Conservation (phyloP, 495 filamentous ascomycete species). For the Hypoxylon fuscum region DNA sequence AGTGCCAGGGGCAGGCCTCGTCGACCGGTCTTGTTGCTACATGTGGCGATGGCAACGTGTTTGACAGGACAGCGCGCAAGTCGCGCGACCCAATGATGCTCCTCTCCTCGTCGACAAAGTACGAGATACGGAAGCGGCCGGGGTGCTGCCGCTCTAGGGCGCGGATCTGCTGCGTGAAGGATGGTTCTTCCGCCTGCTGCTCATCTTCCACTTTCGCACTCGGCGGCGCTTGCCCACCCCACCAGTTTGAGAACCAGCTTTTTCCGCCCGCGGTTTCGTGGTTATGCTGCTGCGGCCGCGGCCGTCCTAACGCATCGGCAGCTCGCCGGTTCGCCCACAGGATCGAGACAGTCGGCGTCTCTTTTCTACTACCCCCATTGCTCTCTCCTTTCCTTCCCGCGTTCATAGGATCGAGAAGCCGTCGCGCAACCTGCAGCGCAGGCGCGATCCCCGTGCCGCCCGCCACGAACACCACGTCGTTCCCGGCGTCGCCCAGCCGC, state of each 20-base stretch:
- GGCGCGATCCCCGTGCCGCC: conserved; percentile 95
- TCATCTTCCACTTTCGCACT: conserved; percentile 25
- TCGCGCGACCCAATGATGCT: conserved; percentile 65
- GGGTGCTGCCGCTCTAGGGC: conserved; percentile 64
- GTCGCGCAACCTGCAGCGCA: conserved; percentile 79
- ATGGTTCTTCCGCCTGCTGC: conserved; percentile 1
- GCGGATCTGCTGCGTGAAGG: conserved; percentile 70
- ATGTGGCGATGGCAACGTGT: not conserved
- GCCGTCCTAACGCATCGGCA: conserved; percentile 43
- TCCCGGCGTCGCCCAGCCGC: conserved; percentile 48
- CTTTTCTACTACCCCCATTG: conserved; percentile 45
- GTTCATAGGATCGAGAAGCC: conserved; percentile 59
- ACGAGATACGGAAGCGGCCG: conserved; percentile 67
- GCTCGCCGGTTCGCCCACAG: conserved; percentile 56
- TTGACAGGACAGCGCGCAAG: conserved; percentile 45
- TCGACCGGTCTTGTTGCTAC: conserved; percentile 4
- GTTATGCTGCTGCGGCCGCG: conserved; percentile 1
- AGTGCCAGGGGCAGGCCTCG: conserved; percentile 42
- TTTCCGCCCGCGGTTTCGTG: not conserved
- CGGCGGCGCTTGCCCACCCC: not conserved
- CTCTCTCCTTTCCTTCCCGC: conserved; percentile 23
- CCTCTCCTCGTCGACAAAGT: conserved; percentile 81
- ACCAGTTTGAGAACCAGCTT: conserved; percentile 13
- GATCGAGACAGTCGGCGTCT: conserved; percentile 31
- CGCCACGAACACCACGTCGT: conserved; percentile 79